Conservation (phyloP, 768 basidiomycete species). For the Suillus plorans region DNA sequence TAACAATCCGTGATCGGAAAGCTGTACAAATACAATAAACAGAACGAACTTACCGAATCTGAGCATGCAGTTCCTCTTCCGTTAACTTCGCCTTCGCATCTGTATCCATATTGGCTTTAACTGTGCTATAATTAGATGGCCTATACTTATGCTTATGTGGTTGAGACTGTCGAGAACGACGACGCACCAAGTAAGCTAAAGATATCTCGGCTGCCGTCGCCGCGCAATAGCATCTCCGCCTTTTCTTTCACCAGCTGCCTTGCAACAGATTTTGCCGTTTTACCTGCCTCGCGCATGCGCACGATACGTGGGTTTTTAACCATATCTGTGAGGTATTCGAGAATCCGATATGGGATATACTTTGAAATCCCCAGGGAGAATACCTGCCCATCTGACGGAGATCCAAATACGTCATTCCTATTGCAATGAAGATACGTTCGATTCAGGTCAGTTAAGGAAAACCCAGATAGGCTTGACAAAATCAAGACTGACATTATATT, state of each 20-base stretch:
- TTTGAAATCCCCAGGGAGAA: slow-evolving; percentile 31
- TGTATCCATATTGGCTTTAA: slow-evolving; percentile 29
- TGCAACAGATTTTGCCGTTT: slow-evolving; percentile 2
- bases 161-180: neutral
- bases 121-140: slow-evolving; percentile 7
- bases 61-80: slow-evolving; percentile 12
- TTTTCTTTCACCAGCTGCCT: slow-evolving; percentile 14
- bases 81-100: slow-evolving; percentile 25
- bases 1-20: neutral
- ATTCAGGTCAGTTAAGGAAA: neutral
- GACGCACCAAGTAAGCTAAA: slow-evolving; percentile 39
- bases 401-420: slow-evolving; percentile 11
- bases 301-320: slow-evolving; percentile 17
- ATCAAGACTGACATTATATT: slow-evolving; percentile 4
- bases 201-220: slow-evolving; percentile 9
- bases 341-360: slow-evolving; percentile 30
- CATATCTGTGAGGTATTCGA: slow-evolving; percentile 36
- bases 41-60: slow-evolving; percentile 19
- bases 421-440: neutral
- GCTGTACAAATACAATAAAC: neutral
- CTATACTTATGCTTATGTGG: neutral
- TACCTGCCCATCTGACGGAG: slow-evolving; percentile 18
- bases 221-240: slow-evolving; percentile 11
- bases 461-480: neutral
- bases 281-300: slow-evolving; percentile 5